Evolutionary conservation across 176 grass and related monocot genomes (phyloP).

Genomic region (Zizania latifolia): DNA sequence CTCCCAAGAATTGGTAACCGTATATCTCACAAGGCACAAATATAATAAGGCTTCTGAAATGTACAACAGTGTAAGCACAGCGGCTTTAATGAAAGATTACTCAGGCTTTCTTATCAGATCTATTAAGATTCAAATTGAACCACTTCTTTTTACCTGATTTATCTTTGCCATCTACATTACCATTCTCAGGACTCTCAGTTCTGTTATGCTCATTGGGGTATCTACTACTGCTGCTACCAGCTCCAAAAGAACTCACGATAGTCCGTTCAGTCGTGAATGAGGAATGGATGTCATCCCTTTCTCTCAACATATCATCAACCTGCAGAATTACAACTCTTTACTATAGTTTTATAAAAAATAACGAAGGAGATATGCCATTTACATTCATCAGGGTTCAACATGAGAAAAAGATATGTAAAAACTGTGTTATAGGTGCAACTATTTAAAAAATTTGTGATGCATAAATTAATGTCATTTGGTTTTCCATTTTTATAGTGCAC

Average conservation of each 20-base stretch:
- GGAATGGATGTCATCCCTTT: slow-evolving; percentile 81
- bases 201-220: slow-evolving; percentile 40
- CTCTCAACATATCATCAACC: slow-evolving; percentile 88
- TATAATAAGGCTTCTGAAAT: slow-evolving; percentile 30
- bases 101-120: slow-evolving; percentile 64
- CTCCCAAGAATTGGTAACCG: background rate
- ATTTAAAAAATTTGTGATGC: background rate
- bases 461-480: background rate
- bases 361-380: slow-evolving; percentile 10
- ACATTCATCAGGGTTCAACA: background rate
- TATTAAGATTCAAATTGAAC: slow-evolving; percentile 90
- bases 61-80: slow-evolving; percentile 26
- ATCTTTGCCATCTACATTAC: slow-evolving; percentile 64
- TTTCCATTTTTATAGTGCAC: background rate
- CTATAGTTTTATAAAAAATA: slow-evolving; percentile 6
- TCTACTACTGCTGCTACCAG: slow-evolving; percentile 51
- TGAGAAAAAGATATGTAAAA: background rate
- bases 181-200: slow-evolving; percentile 48
- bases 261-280: slow-evolving; percentile 69
- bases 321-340: slow-evolving; percentile 43
- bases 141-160: slow-evolving; percentile 90
- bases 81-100: background rate
- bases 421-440: background rate
- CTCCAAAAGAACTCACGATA: slow-evolving; percentile 41
- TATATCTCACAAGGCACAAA: slow-evolving; percentile 34